Evolutionary conservation across 306 rosid species (phyloP).

Genomic region (Amphicarpaea edgeworthii): DNA sequence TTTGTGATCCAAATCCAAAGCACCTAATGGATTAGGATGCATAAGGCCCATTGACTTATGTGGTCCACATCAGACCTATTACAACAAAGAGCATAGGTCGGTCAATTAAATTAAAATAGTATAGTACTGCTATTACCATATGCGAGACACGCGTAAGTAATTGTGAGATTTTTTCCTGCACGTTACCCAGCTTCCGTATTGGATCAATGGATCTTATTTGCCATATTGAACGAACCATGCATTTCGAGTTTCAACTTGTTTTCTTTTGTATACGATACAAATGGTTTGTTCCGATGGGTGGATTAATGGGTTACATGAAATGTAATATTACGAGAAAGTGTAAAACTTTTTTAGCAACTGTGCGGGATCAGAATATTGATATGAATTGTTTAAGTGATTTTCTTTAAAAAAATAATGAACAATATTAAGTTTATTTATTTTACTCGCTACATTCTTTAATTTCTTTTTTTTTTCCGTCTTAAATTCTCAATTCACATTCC

Average conservation of each 20-base stretch:
- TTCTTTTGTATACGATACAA: neutral
- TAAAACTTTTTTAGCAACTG: no score
- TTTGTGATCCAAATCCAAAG: slow-evolving; percentile 21
- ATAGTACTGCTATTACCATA: no score
- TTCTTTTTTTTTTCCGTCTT: neutral
- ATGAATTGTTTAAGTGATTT: neutral
- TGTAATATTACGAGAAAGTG: neutral
- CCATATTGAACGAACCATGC: neutral
- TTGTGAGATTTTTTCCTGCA: neutral
- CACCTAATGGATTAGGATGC: slow-evolving; percentile 18
- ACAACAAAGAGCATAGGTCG: neutral
- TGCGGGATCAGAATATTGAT: neutral
- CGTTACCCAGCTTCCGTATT: neutral
- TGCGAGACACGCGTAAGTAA: neutral
- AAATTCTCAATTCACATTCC: neutral
- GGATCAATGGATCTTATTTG: no score
- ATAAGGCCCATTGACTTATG: neutral
- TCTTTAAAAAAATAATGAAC: neutral
- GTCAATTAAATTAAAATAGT: no score
- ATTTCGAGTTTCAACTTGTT: neutral
- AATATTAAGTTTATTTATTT: neutral
- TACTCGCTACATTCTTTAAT: neutral
- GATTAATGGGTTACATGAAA: no score
- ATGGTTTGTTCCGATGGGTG: no score
- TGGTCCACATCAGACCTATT: slow-evolving; percentile 15